Base-by-base conservation (phyloP, 2,329 filamentous ascomycete genomes). In the Penicillium sp. region DNA sequence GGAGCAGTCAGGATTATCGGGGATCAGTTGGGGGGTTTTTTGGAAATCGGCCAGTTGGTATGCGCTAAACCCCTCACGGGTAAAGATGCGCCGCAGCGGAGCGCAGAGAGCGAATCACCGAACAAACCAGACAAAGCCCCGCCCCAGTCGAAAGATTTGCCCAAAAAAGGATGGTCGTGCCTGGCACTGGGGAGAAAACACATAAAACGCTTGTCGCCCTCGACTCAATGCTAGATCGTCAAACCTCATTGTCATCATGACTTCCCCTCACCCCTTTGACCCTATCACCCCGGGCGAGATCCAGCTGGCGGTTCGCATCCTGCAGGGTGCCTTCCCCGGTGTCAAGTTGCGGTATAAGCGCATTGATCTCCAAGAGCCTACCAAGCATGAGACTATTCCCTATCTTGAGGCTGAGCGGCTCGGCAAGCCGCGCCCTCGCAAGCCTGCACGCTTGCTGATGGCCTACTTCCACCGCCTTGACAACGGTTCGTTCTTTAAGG, bases 321-420 rank as follows among this genome's bases (percentile, higher is more conserved):
- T 79, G 31, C 64, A 76, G 65, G 65, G 70, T 2, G 66, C 74
- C 22, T 77, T 78, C 52, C 74, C 75, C 1, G 71, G 71, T 2
- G 68, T 75, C 5, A 59, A 67, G 28, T 62, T 81, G 34, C 75
- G 78, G 5, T 87, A 86, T 81, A 91, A 91, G 76, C 84, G 83
- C 65, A 83, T 91, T 53, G 90, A 86, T 22, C 78, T 90, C 3
- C 82, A 88, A 54, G 87, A 90, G 68, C 87, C 88, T 3, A 78
- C 80, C 41, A 90, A 90, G 78, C 76, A 76, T 39, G 79, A 85
- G 63, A 79, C 82, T 62, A 70, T 87, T 6, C 81, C 82, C n/a
- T 89, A 88, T 71, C 76, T 86, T 17, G 86, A 87, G 53, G 88
- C 86, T 39, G 87, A 90, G 69, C 82, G 86, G 57, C 76, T 76